phyloP scores from a whole-genome alignment of 148 eudicot genomes.

The Bassia scoparia region DNA sequence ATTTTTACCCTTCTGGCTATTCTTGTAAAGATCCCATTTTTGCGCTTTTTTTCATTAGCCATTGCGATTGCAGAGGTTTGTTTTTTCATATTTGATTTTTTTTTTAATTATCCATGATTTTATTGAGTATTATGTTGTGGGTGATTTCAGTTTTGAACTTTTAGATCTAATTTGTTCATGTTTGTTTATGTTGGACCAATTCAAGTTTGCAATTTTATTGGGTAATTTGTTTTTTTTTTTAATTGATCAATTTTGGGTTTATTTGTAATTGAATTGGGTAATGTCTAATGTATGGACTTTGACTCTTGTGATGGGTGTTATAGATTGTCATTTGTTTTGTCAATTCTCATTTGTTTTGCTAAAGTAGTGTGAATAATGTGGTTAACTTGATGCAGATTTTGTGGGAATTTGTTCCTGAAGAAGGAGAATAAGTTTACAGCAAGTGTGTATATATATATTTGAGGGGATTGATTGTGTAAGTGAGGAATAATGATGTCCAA shows the following conservation, averaged over 20 bases:
- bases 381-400: background rate
- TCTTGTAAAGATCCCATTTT: background rate
- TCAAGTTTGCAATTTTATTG: background rate
- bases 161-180: background rate
- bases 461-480: background rate
- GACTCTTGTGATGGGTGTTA: background rate
- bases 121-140: background rate
- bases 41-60: background rate
- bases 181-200: background rate
- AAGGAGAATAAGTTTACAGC: background rate
- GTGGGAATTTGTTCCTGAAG: background rate
- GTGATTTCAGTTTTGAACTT: background rate
- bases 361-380: background rate
- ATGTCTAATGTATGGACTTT: background rate
- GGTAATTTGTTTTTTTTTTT: background rate
- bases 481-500: constrained; percentile 32
- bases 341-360: background rate
- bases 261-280: background rate
- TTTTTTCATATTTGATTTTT: background rate
- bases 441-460: background rate
- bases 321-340: background rate
- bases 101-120: background rate
- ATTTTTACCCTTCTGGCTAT: background rate
- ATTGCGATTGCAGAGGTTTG: background rate
- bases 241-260: background rate